Conservation (phyloP, 257 asterid genomes). For the Jasminum sambac region DNA sequence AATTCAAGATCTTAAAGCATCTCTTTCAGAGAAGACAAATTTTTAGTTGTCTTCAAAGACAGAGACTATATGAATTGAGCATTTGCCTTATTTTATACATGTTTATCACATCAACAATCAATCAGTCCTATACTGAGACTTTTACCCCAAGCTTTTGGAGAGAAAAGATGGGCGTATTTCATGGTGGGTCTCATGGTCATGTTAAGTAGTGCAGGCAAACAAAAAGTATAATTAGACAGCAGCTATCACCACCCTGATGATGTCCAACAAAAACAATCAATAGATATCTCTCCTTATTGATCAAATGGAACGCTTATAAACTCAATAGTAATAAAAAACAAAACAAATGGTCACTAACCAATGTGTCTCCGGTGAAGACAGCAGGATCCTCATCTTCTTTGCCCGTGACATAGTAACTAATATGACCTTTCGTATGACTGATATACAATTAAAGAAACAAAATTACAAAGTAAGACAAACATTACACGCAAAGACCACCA, state of each 20-base stretch:
- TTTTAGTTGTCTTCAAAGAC: not conserved
- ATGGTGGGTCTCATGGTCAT: not conserved
- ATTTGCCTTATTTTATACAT: not conserved
- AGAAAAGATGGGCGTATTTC: not conserved
- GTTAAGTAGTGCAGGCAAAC: not conserved
- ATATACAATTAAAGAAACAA: constrained; percentile 18
- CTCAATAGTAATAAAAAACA: not conserved
- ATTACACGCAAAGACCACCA: not conserved
- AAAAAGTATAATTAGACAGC: not conserved
- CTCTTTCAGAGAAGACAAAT: not conserved
- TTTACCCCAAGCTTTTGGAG: not conserved
- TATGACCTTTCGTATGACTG: constrained; percentile 96
- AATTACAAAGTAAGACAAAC: not conserved
- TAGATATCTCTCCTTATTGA: not conserved
- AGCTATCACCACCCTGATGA: not conserved
- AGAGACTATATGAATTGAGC: not conserved
- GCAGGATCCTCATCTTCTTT: constrained; percentile 82
- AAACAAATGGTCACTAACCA: constrained; percentile 55
- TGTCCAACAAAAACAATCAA: not conserved
- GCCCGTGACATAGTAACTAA: constrained; percentile 84
- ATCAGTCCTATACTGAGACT: no score
- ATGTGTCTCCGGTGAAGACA: constrained; percentile 93
- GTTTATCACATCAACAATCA: not conserved
- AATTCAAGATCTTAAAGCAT: not conserved
- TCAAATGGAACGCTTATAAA: not conserved